Conservation (phyloP, 495 filamentous ascomycete species). For the Podospora bellae-mahoneyi region DNA sequence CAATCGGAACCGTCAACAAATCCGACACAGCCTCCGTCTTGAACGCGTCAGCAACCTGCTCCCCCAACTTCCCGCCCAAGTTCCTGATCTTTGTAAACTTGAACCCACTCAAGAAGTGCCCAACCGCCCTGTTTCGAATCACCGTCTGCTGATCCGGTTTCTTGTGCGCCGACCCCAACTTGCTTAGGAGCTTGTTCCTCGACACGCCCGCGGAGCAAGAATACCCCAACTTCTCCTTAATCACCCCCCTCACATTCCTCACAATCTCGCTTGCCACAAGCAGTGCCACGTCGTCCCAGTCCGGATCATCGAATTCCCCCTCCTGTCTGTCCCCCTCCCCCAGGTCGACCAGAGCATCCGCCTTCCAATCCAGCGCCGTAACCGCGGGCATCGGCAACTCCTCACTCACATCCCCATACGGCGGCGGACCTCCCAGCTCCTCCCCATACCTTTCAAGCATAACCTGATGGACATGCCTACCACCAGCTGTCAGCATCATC, state of each 20-base stretch:
- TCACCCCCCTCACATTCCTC: constrained; percentile 62
- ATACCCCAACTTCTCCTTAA: constrained; percentile 58
- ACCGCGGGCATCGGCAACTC: constrained; percentile 69
- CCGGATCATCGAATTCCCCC: constrained; percentile 74
- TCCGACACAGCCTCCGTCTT: constrained; percentile 77
- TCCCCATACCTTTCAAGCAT: constrained; percentile 74
- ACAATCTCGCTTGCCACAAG: constrained; percentile 85
- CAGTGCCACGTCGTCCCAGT: constrained; percentile 95
- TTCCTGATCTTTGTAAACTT: constrained; percentile 97
- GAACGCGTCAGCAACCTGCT: constrained; percentile 73
- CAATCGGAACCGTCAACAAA: constrained; percentile 66
- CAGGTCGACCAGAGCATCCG: constrained; percentile 74
- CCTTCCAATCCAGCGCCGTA: constrained; percentile 74
- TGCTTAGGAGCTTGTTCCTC: constrained; percentile 91
- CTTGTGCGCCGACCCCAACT: constrained; percentile 82
- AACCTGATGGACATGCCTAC: constrained; percentile 62
- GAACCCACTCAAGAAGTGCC: constrained; percentile 76
- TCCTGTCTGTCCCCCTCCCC: constrained; percentile 52
- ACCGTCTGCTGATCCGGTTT: constrained; percentile 94
- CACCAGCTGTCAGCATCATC: too few relatives aligned
- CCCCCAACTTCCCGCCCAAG: constrained; percentile 92
- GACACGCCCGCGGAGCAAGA: constrained; percentile 89
- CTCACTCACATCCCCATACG: constrained; percentile 69
- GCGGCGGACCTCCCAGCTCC: constrained; percentile 57
- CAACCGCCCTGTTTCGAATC: constrained; percentile 76